These are phyloP conservation scores for Diaporthe nobilis DNA, from an alignment of 2,329 filamentous ascomycete species.

Conservation along the genomic window DNA sequence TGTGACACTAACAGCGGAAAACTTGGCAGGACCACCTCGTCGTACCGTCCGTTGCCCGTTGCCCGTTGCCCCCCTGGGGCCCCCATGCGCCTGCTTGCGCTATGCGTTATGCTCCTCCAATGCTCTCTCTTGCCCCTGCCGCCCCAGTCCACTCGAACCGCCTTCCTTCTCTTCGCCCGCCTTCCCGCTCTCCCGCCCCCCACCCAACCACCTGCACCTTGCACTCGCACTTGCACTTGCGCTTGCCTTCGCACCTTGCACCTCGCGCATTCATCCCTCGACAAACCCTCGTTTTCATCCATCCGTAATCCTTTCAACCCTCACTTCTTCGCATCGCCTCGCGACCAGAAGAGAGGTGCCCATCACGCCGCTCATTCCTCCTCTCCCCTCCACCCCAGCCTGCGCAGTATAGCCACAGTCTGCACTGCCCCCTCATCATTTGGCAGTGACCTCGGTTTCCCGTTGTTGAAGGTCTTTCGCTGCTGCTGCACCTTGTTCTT, in stretches of 20 bases:
- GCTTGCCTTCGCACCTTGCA: not conserved
- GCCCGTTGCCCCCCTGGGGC: not conserved
- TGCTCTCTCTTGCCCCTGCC: not conserved
- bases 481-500: conserved; percentile 4
- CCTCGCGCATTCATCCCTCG: conserved; percentile 1
- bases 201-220: conserved; percentile 25
- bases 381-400: not conserved
- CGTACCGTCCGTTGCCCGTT: not conserved
- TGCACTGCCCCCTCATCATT: not conserved
- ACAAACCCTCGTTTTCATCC: conserved; percentile 23
- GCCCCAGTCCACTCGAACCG: not conserved
- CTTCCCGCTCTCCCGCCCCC: not conserved
- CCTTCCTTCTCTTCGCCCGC: not conserved
- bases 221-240: not conserved
- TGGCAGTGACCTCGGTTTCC: not conserved
- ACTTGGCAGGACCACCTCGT: conserved; percentile 4
- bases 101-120: not conserved
- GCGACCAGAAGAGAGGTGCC: conserved; percentile 15
- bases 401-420: not conserved
- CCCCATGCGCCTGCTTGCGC: not conserved
- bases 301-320: conserved; percentile 31
- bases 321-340: conserved; percentile 23
- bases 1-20: not conserved
- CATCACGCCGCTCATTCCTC: conserved; percentile 35
- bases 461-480: not conserved